Evolutionary conservation across 2,329 filamentous ascomycete species (phyloP).

Genomic region (Alternaria metachromatica): DNA sequence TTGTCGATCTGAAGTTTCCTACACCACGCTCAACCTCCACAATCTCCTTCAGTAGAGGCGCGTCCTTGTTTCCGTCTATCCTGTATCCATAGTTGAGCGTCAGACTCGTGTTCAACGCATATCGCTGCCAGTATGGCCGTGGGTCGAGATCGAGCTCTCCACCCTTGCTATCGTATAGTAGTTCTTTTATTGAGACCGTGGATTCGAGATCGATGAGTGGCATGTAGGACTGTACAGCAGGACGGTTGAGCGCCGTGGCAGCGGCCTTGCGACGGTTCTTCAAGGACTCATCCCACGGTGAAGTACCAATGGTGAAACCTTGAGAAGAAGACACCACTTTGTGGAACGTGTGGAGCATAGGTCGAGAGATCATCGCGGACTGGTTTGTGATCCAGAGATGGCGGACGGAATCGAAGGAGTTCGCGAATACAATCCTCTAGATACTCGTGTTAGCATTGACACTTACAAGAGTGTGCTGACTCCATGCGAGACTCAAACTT

Average conservation of each 20-base stretch:
- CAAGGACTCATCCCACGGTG: conserved; percentile 82
- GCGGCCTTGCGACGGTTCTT: conserved; percentile 79
- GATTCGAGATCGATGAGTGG: conserved; percentile 82
- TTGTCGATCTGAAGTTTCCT: conserved; percentile 77
- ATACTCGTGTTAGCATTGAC: conserved; percentile 3
- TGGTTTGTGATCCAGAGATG: conserved; percentile 81
- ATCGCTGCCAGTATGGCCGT: conserved; percentile 75
- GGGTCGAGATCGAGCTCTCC: conserved; percentile 73
- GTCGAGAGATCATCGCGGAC: conserved; percentile 77
- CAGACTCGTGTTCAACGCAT: conserved; percentile 77
- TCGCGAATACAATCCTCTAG: conserved; percentile 76
- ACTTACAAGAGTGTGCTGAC: neutral
- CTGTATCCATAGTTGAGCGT: conserved; percentile 82
- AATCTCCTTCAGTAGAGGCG: conserved; percentile 74
- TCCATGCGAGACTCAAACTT: conserved; percentile 11
- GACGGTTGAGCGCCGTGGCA: conserved; percentile 77
- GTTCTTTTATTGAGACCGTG: conserved; percentile 73
- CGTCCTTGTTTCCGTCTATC: conserved; percentile 73
- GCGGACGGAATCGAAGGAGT: conserved; percentile 76
- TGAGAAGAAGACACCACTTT: conserved; percentile 77
- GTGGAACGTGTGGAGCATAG: conserved; percentile 82
- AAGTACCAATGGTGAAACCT: conserved; percentile 83
- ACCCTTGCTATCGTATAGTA: conserved; percentile 68
- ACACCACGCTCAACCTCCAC: conserved; percentile 77
- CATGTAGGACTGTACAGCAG: conserved; percentile 79